Percentiles rank a stretch among this genome's conserved stretches.
Conservation (phyloP, 2,329 filamentous ascomycete genomes). For the Cercospora nicotianae region DNA sequence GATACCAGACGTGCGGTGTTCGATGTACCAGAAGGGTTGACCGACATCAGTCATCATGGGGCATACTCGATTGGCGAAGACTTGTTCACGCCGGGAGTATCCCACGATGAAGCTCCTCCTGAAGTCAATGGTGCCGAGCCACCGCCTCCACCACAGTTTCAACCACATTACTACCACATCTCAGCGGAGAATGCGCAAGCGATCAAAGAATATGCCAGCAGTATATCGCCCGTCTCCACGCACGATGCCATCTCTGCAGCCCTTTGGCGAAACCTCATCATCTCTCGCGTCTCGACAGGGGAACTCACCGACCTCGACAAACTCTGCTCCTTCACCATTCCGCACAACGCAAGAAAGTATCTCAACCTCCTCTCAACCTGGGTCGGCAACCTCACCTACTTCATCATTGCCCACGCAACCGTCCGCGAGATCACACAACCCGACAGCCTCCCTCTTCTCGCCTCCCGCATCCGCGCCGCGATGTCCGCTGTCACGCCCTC, state of each 20-base stretch:
- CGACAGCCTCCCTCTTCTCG: constrained; percentile 23
- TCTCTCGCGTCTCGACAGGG: constrained; percentile 19
- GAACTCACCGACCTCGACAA: constrained; percentile 22
- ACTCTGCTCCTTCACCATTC: constrained; percentile 23
- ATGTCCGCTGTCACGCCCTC: constrained; percentile 20
- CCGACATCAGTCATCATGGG: constrained; percentile 23
- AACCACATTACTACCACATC: constrained; percentile 21
- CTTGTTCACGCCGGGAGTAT: constrained; percentile 18
- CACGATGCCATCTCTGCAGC: constrained; percentile 27
- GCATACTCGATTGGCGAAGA: constrained; percentile 16
- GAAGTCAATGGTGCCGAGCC: constrained; percentile 20
- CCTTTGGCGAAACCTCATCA: constrained; percentile 26
- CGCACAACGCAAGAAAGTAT: constrained; percentile 26
- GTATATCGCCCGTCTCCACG: constrained; percentile 20
- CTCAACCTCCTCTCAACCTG: constrained; percentile 21
- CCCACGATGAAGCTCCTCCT: constrained; percentile 21
- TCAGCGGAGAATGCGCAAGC: constrained; percentile 17
- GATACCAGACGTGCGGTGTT: constrained; percentile 21
- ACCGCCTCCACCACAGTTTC: constrained; percentile 18
- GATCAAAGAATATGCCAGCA: constrained; percentile 21
- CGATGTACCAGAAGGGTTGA: constrained; percentile 18
- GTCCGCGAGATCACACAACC: constrained; percentile 17
- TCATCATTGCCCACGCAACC: constrained; percentile 20
- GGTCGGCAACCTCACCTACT: constrained; percentile 28
- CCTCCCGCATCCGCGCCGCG: constrained; percentile 21